Evolutionary conservation across 73 alveolate species (phyloP), one percentile per base, ranked within the genome.

Genomic region (Diophrys sp.): DNA sequence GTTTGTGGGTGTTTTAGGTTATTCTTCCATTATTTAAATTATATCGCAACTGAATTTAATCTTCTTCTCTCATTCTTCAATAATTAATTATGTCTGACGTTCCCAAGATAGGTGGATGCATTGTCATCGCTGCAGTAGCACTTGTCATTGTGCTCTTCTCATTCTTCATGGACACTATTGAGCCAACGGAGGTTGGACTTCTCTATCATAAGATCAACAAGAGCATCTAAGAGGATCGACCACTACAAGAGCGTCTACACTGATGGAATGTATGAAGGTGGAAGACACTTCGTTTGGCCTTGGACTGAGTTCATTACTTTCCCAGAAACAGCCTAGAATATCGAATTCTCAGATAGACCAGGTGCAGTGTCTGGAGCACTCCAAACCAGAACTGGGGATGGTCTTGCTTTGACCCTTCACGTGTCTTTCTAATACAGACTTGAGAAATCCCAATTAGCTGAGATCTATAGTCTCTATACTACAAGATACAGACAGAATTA

Each of bases 361-460:
- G 85, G 87, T 24, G 86, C 95, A 28, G 83, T 79, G 57, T 80
- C 94, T 0, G 73, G 77, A 29, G 91, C 96, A 2, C 68, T 89
- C 71, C 84, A 84, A 56, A 91, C 96, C 28, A 76, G 96, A 54
- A 85, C 92, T 29, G 81, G 85, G 31, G 95, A 91, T 31, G 91
- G 94, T 1, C 72, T 89, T 56, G 90, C 93, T 5, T 85, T 93
- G 31, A 83, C 90, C 27, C 75, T 93, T 25, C 89, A 87, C 78
- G 91, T 93, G 57, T 89, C 98, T 26, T 90, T 93, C 82, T 87
- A 93, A 74, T 93, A 93, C 71, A 78, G 87, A 80, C 87, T 93
- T 57, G 82, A 90, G 26, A 89, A 87, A 75, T 93, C 89, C 31
- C 71, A 87, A 66, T 70, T 90, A 30, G 93, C 95, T 24, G 74